Base-by-base conservation (phyloP, 139 green algal genomes). In the Spirogloea muscicola region DNA sequence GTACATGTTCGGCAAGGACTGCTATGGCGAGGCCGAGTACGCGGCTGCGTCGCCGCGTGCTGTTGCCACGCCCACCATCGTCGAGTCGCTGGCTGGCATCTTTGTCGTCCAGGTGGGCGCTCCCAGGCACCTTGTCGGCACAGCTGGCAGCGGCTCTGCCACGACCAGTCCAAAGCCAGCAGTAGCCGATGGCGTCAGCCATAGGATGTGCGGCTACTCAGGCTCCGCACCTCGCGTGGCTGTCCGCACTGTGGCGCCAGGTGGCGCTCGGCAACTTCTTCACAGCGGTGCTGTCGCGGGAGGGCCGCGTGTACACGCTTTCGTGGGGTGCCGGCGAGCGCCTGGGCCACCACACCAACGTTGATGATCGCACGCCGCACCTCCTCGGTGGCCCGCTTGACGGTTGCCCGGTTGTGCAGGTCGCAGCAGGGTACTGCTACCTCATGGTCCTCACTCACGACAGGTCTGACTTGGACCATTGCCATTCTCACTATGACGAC, bases 1-100 rank as follows among this genome's bases (percentile, higher is more conserved):
- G n/a, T 76, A 67, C 29, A 48, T n/a, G 49, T 49, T 38, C 25
- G 67, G 67, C 5, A 18, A 34, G 16, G 67, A 76, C 67, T 58
- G 67, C 49, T 76, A 52, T 29, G 67, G 67, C 46, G 67, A 76
- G 29, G 49, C 64, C 49, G 67, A 76, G 6, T 68, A 68, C 59
- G 39, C 55, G 25, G 16, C 43, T 9, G 33, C 41, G 16, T 76
- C 67, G 25, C 67, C 67, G 16, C 49, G 33, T 7, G 6, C 25
- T 18, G 39, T 76, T 2, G 16, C 13, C 31, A 37, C 55, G 25
- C 67, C 67, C 31, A 21, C 18, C 18, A 29, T 39, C 41, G 67
- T 76, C 16, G 49, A 76, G 3, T 21, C 6, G 38, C 67, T 76
- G 4, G 27, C 25, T n/a, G 25, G 36, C 31, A 68, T 76, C 49